phyloP scores from a whole-genome alignment of 2,329 filamentous ascomycete genomes.

The Neoarthrinium moseri region DNA sequence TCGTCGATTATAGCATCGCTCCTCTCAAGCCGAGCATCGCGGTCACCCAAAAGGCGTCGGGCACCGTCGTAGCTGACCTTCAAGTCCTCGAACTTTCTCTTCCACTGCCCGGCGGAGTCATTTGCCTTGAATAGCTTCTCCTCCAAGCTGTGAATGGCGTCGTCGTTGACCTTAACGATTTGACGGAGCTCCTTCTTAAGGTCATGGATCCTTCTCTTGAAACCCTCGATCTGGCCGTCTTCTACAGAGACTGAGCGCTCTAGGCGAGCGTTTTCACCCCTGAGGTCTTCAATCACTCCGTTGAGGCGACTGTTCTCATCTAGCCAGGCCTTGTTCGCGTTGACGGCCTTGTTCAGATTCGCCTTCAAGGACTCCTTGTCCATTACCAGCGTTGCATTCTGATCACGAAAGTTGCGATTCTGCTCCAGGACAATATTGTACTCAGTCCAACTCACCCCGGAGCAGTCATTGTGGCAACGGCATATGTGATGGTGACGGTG shows the following conservation, averaged over 20 bases:
- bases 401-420: slow-evolving; percentile 14
- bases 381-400: slow-evolving; percentile 14
- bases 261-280: slow-evolving; percentile 5
- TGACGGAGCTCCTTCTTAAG: slow-evolving; percentile 19
- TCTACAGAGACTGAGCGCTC: slow-evolving; percentile 12
- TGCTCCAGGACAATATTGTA: slow-evolving; percentile 19
- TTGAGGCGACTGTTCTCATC: slow-evolving; percentile 14
- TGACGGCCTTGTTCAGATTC: slow-evolving; percentile 13
- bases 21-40: slow-evolving; percentile 9
- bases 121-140: slow-evolving; percentile 17
- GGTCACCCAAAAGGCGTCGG: slow-evolving; percentile 9
- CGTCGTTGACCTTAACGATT: slow-evolving; percentile 12
- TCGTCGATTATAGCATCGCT: slow-evolving; percentile 14
- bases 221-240: slow-evolving; percentile 13
- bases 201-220: slow-evolving; percentile 16
- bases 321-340: slow-evolving; percentile 16
- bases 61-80: slow-evolving; percentile 11
- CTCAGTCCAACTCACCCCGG: slow-evolving; percentile 21
- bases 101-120: slow-evolving; percentile 11
- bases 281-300: slow-evolving; percentile 14
- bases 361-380: slow-evolving; percentile 22
- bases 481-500: slow-evolving; percentile 13
- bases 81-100: slow-evolving; percentile 12
- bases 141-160: slow-evolving; percentile 2
- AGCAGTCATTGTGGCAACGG: slow-evolving; percentile 23